Evolutionary conservation across 2,329 filamentous ascomycete species (phyloP), one percentile per base, ranked within the genome.

Genomic region (Monilinia vaccinii-corymbosi): DNA sequence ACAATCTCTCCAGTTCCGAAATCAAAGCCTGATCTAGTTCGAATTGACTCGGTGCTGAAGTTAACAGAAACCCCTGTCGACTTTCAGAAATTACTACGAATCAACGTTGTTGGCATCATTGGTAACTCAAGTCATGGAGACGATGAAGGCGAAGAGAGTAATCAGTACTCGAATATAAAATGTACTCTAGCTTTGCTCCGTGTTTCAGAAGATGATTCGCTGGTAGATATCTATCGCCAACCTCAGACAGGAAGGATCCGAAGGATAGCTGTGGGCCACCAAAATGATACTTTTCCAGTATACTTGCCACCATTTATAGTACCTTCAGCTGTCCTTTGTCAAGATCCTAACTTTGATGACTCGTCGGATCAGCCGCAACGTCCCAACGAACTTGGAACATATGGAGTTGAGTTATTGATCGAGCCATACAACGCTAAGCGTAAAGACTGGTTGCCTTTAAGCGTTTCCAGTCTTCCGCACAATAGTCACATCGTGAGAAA

Each of bases 371-470:
- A 10, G 18, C 11, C 21, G 23, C 11, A 53, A 38, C 25, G 21
- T 28, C 28, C 21, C 14, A 32, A 31, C 2, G 31, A 36, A 11
- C 23, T 53, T 53, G 49, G 48, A 21, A 59, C 25, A 28, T 59
- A 36, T 10, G 46, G 16, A 23, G 57, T 59, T 28, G 28, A 55
- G 18, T 11, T 59, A 9, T 25, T 45, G 31, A 53, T 59, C 21
- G 49, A 59, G 28, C 48, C 57, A 59, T 56, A 47, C 16, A 28
- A 34, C 13, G 31, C 31, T 21, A 36, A 25, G 16, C 60, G 65
- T 40, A 56, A 55, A 52, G 32, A 61, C 25, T 71, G 69, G 69
- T 66, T 66, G n/a, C 65, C 64, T 36, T 36, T 71, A 13, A 28
- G 57, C 18, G 23, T 61, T 46, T 58, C 58, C 8, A 36, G 55